A percentile compares a stretch with the other conserved stretches of the same genome.
These are phyloP conservation scores for Metschnikowia lochheadii DNA, from an alignment of 805 yeast genomes.

Conservation along the genomic window DNA sequence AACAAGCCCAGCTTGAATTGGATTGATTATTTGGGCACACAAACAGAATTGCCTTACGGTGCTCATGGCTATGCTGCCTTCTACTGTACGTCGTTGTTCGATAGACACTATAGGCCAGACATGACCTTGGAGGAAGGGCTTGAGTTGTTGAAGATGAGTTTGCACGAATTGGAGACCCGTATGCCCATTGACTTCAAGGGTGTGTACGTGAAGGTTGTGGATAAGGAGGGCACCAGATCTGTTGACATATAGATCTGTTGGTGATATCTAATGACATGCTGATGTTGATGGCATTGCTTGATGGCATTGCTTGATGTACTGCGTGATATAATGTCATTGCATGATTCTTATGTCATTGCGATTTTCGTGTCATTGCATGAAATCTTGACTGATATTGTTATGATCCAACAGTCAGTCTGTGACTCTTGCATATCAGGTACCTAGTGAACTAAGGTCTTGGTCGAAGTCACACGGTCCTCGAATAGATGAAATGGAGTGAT, in stretches of 20 bases:
- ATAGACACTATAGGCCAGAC: slow-evolving; percentile 80
- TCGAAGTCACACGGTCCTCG: not conserved
- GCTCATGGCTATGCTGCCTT: slow-evolving; percentile 99
- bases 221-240: slow-evolving; percentile 53
- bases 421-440: too few relatives aligned
- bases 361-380: too few relatives aligned
- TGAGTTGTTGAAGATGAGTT: slow-evolving; percentile 64
- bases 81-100: slow-evolving; percentile 84
- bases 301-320: not conserved
- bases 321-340: not conserved
- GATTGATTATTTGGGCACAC: slow-evolving; percentile 93
- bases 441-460: too few relatives aligned
- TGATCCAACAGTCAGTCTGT: too few relatives aligned
- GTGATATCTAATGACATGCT: not conserved
- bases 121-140: slow-evolving; percentile 77
- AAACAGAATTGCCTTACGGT: slow-evolving; percentile 87
- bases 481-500: not conserved
- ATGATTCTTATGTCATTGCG: not conserved
- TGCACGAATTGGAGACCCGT: slow-evolving; percentile 74
- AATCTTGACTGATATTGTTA: too few relatives aligned
- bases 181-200: slow-evolving; percentile 96
- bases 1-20: slow-evolving; percentile 68
- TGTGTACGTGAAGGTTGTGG: slow-evolving; percentile 61
- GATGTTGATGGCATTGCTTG: not conserved
- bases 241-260: slow-evolving; percentile 21